Conservation (phyloP, 441 rosid genomes). For the Adansonia madagascariensis region DNA sequence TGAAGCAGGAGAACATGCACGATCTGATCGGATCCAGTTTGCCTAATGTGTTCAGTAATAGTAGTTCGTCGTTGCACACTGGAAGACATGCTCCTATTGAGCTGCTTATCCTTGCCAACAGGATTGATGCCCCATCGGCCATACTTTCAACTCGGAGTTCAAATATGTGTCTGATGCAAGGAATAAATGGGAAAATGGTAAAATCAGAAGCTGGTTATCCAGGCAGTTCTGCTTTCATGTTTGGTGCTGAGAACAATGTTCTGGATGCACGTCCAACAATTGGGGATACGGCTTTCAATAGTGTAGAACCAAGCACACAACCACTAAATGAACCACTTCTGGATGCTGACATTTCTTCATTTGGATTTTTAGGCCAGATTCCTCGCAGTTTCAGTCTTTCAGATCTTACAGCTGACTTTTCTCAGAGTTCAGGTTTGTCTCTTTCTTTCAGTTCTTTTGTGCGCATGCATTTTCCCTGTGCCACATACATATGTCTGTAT, state of each 20-base stretch:
- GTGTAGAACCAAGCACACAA: conserved; percentile 74
- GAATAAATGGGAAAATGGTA: conserved; percentile 78
- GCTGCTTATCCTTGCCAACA: conserved; percentile 63
- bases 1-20: conserved; percentile 68
- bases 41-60: conserved; percentile 62
- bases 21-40: conserved; percentile 56
- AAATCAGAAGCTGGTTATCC: conserved; percentile 80
- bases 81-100: conserved; percentile 62
- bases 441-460: conserved; percentile 23
- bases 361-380: conserved; percentile 80
- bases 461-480: conserved; percentile 9
- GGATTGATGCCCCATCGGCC: conserved; percentile 59
- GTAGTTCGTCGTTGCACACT: conserved; percentile 61
- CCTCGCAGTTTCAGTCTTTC: conserved; percentile 91
- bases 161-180: conserved; percentile 70
- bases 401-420: conserved; percentile 86
- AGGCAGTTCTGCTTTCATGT: conserved; percentile 64
- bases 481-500: conserved; percentile 10
- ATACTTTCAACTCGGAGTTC: conserved; percentile 70
- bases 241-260: conserved; percentile 70
- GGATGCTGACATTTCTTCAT: conserved; percentile 72
- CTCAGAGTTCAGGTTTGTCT: conserved; percentile 86
- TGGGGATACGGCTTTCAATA: conserved; percentile 75
- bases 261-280: conserved; percentile 66
- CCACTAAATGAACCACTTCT: conserved; percentile 67